Evolutionary conservation across 2,329 filamentous ascomycete species (phyloP).

Genomic region (Epichloe scottii): DNA sequence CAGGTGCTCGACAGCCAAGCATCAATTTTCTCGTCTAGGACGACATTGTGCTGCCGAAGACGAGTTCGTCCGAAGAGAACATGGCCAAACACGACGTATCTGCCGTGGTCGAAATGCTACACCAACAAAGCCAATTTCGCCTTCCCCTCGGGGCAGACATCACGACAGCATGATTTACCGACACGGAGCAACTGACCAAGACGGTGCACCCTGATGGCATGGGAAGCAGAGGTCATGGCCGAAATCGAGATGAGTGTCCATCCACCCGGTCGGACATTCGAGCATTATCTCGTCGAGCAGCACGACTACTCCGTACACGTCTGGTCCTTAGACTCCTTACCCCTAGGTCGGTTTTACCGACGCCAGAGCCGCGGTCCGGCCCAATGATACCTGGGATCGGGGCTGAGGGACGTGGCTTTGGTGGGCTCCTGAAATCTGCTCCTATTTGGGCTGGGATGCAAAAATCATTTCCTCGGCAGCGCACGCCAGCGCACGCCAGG

Average conservation of each 20-base stretch:
- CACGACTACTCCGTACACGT: too few species aligned
- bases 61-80: background rate
- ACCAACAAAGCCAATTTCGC: background rate
- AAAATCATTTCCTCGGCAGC: background rate
- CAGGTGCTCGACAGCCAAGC: background rate
- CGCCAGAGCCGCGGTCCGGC: background rate
- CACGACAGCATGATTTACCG: too few species aligned
- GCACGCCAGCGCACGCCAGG: background rate
- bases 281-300: background rate
- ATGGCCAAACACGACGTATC: background rate
- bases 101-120: background rate
- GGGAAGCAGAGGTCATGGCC: background rate
- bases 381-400: background rate
- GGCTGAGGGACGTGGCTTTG: background rate
- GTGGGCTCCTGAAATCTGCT: constrained; percentile 1
- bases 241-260: background rate
- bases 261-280: constrained; percentile 1
- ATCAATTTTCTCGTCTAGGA: background rate
- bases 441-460: background rate
- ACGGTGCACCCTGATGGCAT: background rate
- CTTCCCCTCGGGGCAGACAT: background rate
- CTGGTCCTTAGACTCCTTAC: too few species aligned
- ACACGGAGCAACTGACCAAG: too few species aligned
- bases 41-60: background rate
- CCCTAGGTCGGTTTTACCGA: background rate